phyloP scores from a whole-genome alignment of 768 basidiomycete species.

The Agrocybe pediades region DNA sequence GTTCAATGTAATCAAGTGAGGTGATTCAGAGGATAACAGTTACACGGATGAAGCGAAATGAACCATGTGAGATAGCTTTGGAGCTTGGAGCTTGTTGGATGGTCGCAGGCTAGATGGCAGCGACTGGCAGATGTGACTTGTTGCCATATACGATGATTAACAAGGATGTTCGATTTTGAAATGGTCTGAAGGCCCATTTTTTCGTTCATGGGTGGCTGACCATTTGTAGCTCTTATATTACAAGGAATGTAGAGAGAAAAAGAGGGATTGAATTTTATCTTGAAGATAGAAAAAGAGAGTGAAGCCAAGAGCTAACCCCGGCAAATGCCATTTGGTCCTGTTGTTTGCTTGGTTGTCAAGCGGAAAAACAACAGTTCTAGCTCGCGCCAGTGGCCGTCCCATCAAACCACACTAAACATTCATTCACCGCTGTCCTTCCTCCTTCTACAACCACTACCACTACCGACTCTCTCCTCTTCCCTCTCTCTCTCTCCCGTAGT shows the following conservation, averaged over 20 bases:
- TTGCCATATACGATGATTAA: no score
- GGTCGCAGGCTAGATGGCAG: no score
- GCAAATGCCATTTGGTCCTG: conserved; percentile 1
- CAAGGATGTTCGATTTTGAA: no score
- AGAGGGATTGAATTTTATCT: neutral
- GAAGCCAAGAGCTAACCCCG: neutral
- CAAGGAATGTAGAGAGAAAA: neutral
- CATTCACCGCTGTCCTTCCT: neutral
- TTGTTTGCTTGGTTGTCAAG: conserved; percentile 10
- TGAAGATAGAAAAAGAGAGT: neutral
- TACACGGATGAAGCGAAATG: no score
- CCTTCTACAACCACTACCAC: neutral
- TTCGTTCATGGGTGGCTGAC: no score
- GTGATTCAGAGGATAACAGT: no score
- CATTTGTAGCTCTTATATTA: no score
- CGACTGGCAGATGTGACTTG: no score
- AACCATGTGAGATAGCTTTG: no score
- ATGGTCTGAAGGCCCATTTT: no score
- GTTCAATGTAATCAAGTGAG: no score
- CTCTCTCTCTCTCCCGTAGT: neutral
- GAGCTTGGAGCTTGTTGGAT: no score
- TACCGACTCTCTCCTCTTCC: neutral
- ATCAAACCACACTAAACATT: neutral
- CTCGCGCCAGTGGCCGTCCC: neutral
- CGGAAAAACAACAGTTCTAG: conserved; percentile 3